Evolutionary conservation across 2,329 filamentous ascomycete species (phyloP).

Genomic region (Didymella glomerata): DNA sequence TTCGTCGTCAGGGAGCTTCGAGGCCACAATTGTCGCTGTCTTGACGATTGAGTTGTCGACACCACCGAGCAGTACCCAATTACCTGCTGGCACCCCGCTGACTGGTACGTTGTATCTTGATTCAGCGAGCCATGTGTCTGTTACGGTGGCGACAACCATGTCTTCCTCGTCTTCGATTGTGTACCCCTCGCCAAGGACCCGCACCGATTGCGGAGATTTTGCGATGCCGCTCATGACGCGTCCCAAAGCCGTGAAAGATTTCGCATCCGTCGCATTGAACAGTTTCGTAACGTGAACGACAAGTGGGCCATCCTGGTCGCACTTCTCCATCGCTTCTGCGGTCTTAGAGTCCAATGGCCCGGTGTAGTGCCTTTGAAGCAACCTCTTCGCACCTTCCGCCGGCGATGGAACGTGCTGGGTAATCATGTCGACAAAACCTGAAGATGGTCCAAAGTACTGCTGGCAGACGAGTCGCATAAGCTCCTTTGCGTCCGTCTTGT

Average conservation of each 20-base stretch:
- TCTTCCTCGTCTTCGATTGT: conserved; percentile 98
- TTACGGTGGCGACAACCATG: conserved; percentile 86
- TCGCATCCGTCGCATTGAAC: conserved; percentile 89
- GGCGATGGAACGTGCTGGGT: conserved; percentile 89
- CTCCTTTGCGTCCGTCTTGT: conserved; percentile 87
- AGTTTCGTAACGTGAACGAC: conserved; percentile 94
- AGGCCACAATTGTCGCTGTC: conserved; percentile 87
- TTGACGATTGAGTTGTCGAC: conserved; percentile 99
- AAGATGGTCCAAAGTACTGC: conserved; percentile 91
- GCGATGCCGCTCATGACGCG: conserved; percentile 93
- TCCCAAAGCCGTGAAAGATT: conserved; percentile 87
- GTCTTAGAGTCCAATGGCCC: conserved; percentile 85
- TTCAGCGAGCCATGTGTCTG: conserved; percentile 88
- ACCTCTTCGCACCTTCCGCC: conserved; percentile 75
- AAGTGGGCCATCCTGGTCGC: conserved; percentile 87
- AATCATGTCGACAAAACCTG: conserved; percentile 95
- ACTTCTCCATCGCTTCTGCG: conserved; percentile 79
- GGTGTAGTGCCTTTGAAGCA: conserved; percentile 88
- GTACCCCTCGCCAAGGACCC: conserved; percentile 93
- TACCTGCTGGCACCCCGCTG: conserved; percentile 91
- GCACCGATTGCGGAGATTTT: conserved; percentile 79
- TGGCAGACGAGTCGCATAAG: conserved; percentile 89
- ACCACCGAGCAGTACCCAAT: conserved; percentile 88
- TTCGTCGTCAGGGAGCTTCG: conserved; percentile 82
- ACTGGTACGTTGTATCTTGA: conserved; percentile 92